phyloP scores from a whole-genome alignment of 2,329 filamentous ascomycete species.

The Penicillium italicum region DNA sequence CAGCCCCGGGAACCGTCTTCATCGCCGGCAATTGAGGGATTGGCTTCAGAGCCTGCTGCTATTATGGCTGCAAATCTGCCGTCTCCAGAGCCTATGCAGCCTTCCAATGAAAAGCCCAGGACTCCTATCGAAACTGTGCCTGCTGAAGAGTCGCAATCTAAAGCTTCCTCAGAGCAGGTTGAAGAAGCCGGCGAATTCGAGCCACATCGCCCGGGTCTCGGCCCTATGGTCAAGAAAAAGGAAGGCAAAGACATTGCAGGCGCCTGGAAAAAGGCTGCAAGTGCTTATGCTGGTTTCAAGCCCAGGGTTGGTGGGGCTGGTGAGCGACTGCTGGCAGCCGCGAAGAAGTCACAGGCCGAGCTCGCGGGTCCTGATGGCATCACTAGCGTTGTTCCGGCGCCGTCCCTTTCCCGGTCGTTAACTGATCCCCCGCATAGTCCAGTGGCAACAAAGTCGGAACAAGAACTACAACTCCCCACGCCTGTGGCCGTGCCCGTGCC shows the following conservation, averaged over 20 bases:
- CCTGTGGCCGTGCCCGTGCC: not conserved
- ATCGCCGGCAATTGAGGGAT: slow-evolving; percentile 11
- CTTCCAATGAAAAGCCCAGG: slow-evolving; percentile 12
- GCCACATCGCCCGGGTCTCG: slow-evolving; percentile 68
- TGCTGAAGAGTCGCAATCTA: slow-evolving; percentile 9
- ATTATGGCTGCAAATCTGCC: slow-evolving; percentile 12
- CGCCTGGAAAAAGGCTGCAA: slow-evolving; percentile 75
- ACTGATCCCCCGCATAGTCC: slow-evolving; percentile 38
- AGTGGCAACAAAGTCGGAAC: slow-evolving; percentile 30
- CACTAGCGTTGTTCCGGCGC: slow-evolving; percentile 79
- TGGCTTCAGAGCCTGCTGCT: slow-evolving; percentile 15
- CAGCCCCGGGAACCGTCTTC: slow-evolving; percentile 17
- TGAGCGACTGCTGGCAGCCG: slow-evolving; percentile 66
- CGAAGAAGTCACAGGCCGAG: slow-evolving; percentile 51
- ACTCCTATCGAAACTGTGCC: slow-evolving; percentile 3
- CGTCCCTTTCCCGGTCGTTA: slow-evolving; percentile 46
- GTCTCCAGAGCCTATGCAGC: slow-evolving; percentile 1
- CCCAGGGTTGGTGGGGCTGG: slow-evolving; percentile 83
- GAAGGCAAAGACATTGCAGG: slow-evolving; percentile 69
- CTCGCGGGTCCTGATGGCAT: slow-evolving; percentile 79
- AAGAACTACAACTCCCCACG: slow-evolving; percentile 22
- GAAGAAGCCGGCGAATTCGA: slow-evolving; percentile 52
- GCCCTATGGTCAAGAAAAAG: slow-evolving; percentile 86
- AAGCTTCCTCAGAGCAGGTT: slow-evolving; percentile 21
- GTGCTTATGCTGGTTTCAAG: slow-evolving; percentile 70